Percentiles rank a stretch among this genome's conserved stretches.
phyloP scores from a whole-genome alignment of 495 filamentous ascomycete genomes.

The Venustampulla echinocandica region DNA sequence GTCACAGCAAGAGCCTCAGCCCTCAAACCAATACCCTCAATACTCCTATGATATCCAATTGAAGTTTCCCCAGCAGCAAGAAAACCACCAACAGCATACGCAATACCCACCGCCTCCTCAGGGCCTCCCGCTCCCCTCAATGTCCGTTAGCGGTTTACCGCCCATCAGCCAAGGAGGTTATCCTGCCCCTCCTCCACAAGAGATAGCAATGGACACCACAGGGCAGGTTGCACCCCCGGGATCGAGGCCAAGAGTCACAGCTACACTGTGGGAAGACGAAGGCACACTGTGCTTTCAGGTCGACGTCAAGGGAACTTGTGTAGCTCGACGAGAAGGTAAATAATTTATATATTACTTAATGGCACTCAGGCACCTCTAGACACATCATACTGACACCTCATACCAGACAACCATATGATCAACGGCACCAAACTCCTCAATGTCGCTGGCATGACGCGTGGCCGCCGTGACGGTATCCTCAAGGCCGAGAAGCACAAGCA shows the following conservation, averaged over 20 bases:
- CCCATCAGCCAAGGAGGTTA: conserved; percentile 38
- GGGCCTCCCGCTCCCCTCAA: conserved; percentile 58
- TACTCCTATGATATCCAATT: conserved; percentile 19
- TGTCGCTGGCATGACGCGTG: conserved; percentile 95
- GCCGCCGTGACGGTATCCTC: conserved; percentile 88
- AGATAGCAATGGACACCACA: conserved; percentile 59
- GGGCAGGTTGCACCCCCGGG: conserved; percentile 87
- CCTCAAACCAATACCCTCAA: conserved; percentile 13
- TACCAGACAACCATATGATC: conserved; percentile 93
- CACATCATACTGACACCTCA: neutral
- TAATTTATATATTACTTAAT: conserved; percentile 2
- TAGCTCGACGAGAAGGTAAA: conserved; percentile 86
- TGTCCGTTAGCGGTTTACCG: conserved; percentile 34
- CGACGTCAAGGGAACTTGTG: conserved; percentile 91
- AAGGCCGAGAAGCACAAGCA: conserved; percentile 95
- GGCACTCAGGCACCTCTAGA: neutral
- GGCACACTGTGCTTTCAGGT: conserved; percentile 97
- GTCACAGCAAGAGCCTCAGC: conserved; percentile 7
- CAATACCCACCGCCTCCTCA: conserved; percentile 37
- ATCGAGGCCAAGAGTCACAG: conserved; percentile 92
- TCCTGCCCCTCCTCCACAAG: conserved; percentile 33
- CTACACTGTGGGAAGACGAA: conserved; percentile 97
- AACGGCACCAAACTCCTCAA: conserved; percentile 97
- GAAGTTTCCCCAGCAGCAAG: conserved; percentile 15
- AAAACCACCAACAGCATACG: conserved; percentile 6